phyloP scores from a whole-genome alignment of 2,329 filamentous ascomycete species.

The Parascedosporium putredinis region DNA sequence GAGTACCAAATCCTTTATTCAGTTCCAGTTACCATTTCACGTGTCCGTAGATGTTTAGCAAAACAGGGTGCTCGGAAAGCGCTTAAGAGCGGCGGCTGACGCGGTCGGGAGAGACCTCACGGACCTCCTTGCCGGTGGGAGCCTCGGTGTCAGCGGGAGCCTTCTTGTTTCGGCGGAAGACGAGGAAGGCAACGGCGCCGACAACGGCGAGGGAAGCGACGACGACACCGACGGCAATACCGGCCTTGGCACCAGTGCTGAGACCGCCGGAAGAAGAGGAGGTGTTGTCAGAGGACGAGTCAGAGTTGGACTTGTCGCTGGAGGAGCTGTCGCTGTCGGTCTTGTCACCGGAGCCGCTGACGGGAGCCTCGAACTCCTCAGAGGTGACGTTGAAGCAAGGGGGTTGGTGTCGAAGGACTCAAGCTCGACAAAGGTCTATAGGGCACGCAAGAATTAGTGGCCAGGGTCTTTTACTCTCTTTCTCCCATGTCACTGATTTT shows the following conservation, averaged over 20 bases:
- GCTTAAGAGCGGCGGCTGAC: neutral
- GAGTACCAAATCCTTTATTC: too few species aligned
- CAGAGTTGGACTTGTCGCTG: constrained; percentile 1
- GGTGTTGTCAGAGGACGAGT: neutral
- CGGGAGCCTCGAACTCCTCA: constrained; percentile 15
- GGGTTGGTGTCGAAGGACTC: constrained; percentile 17
- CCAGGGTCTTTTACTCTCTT: too few species aligned
- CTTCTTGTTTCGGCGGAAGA: constrained; percentile 12
- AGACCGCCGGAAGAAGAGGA: constrained; percentile 16
- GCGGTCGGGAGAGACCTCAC: constrained; percentile 3
- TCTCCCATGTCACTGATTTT: too few species aligned
- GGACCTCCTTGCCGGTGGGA: neutral
- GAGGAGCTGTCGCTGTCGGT: neutral
- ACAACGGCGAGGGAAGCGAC: constrained; percentile 21
- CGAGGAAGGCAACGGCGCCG: constrained; percentile 17
- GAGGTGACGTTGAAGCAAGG: constrained; percentile 26
- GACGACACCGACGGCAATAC: constrained; percentile 25
- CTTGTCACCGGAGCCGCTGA: constrained; percentile 11
- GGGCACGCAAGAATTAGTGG: too few species aligned
- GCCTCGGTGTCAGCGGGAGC: neutral
- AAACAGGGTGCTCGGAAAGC: too few species aligned
- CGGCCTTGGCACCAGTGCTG: constrained; percentile 23
- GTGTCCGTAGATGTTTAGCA: too few species aligned
- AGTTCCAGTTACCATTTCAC: too few species aligned
- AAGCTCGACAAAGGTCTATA: constrained; percentile 21